Conservation (phyloP, 1,284 basidiomycete genomes). For the Moesziomyces sp. region DNA sequence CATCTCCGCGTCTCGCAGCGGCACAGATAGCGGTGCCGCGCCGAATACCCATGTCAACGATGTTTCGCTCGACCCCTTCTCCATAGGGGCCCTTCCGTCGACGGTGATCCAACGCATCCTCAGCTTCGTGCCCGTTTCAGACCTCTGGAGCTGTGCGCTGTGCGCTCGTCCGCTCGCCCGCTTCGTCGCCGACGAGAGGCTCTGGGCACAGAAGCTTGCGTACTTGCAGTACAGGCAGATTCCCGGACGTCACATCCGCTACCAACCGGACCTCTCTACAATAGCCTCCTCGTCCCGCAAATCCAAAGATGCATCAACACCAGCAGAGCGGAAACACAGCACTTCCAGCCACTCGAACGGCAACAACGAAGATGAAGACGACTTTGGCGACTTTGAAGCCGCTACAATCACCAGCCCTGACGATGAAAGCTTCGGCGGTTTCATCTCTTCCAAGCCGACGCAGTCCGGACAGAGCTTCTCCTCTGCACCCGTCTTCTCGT, state of each 20-base stretch:
- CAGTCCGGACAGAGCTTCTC: conserved; percentile 30
- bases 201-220: conserved; percentile 49
- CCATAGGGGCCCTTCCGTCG: conserved; percentile 40
- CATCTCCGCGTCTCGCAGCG: conserved; percentile 4
- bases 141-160: conserved; percentile 44
- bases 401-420: conserved; percentile 28
- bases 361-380: conserved; percentile 74
- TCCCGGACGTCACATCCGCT: conserved; percentile 29
- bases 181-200: conserved; percentile 51
- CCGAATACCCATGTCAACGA: conserved; percentile 12
- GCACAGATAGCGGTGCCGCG: not conserved
- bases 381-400: conserved; percentile 74
- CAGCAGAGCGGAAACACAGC: conserved; percentile 9
- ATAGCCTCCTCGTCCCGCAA: conserved; percentile 6
- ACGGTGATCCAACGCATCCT: conserved; percentile 46
- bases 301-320: not conserved
- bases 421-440: conserved; percentile 73
- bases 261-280: conserved; percentile 42
- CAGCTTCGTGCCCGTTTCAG: conserved; percentile 34
- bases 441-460: conserved; percentile 64
- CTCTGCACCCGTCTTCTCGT: conserved; percentile 47
- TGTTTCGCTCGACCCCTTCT: conserved; percentile 41
- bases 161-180: conserved; percentile 43
- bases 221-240: conserved; percentile 46
- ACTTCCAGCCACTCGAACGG: not conserved